Conservation (phyloP, 208 protist species). For the Leishmania tropica region DNA sequence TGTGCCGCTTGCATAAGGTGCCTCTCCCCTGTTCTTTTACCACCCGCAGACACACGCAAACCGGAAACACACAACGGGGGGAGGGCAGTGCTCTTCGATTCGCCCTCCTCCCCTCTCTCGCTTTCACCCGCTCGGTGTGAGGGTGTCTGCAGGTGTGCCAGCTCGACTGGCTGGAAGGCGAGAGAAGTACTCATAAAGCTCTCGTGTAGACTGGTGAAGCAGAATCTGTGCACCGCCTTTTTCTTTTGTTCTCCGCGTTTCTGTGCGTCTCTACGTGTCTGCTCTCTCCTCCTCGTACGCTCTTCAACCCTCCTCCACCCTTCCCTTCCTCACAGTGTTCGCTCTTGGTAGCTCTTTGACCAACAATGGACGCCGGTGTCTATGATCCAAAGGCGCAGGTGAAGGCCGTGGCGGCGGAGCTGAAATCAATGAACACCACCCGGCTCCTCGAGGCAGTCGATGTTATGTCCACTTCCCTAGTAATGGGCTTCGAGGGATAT, state of each 20-base stretch:
- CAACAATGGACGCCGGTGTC: conserved; percentile 27
- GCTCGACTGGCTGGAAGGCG: not conserved
- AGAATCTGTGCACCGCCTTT: not conserved
- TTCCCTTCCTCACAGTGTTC: not conserved
- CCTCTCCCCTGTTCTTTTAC: not conserved
- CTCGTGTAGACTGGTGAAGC: not conserved
- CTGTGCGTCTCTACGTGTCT: not conserved
- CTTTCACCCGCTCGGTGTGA: not conserved
- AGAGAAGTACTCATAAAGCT: not conserved
- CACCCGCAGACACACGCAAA: not conserved
- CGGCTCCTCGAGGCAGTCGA: conserved; percentile 58
- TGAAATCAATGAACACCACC: conserved; percentile 40
- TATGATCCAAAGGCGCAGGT: conserved; percentile 62
- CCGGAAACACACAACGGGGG: too few relatives aligned
- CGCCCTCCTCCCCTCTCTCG: too few relatives aligned
- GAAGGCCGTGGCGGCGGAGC: conserved; percentile 40
- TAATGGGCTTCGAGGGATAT: conserved; percentile 87
- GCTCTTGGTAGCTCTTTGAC: not conserved
- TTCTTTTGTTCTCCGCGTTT: conserved; percentile 10
- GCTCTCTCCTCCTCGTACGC: conserved; percentile 17
- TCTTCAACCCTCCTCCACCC: not conserved
- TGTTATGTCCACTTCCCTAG: conserved; percentile 66
- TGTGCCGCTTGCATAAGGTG: not conserved
- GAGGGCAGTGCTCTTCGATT: not conserved
- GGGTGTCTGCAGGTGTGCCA: not conserved